These are phyloP conservation scores for Aspergillus sp. DNA, from an alignment of 2,329 filamentous ascomycete species.

Conservation along the genomic window DNA sequence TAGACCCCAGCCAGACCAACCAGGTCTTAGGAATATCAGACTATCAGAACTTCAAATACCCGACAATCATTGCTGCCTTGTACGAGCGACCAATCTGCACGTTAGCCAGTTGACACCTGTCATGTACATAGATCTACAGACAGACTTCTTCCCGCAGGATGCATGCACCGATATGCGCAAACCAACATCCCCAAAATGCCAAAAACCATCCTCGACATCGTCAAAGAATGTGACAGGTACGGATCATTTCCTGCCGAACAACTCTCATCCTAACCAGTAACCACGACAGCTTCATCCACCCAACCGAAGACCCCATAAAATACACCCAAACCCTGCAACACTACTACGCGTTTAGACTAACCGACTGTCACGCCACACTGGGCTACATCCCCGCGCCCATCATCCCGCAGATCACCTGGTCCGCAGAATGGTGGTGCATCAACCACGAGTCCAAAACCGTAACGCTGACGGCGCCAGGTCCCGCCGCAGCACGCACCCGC, in stretches of 20 bases:
- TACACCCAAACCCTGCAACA: not conserved
- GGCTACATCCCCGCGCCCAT: slow-evolving; percentile 4
- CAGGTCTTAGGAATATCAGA: too few species aligned
- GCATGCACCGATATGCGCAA: not conserved
- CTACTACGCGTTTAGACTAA: slow-evolving; percentile 6
- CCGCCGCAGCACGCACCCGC: not conserved
- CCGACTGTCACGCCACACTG: not conserved
- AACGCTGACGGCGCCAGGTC: not conserved
- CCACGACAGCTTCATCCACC: not conserved
- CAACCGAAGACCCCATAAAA: not conserved
- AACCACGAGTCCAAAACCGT: not conserved
- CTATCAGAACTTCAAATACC: too few species aligned
- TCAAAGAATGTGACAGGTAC: not conserved
- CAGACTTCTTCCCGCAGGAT: not conserved
- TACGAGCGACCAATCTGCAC: too few species aligned
- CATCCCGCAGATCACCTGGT: slow-evolving; percentile 1
- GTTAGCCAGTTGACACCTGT: not conserved
- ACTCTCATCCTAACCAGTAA: not conserved
- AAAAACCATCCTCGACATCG: not conserved
- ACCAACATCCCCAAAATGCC: not conserved
- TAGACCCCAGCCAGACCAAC: too few species aligned
- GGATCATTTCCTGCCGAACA: too few species aligned
- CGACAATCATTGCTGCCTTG: too few species aligned
- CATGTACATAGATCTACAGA: not conserved
- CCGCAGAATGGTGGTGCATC: not conserved